These are phyloP conservation scores for Cyberlindnera suaveolens DNA, from an alignment of 805 yeast genomes.

Conservation along the genomic window DNA sequence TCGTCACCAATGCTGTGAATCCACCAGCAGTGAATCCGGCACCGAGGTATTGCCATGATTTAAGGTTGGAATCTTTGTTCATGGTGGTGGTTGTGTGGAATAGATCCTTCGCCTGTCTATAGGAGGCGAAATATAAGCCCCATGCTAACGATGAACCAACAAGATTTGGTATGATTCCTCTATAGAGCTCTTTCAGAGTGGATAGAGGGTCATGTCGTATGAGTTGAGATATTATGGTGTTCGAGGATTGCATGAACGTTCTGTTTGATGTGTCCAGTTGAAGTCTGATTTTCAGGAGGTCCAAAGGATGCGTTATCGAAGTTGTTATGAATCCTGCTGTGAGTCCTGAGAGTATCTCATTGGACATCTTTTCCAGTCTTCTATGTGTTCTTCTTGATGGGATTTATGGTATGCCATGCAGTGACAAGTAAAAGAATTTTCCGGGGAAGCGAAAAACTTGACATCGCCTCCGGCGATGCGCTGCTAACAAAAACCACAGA, in stretches of 20 bases:
- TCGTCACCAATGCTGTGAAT: slow-evolving; percentile 69
- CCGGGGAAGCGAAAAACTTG: no score
- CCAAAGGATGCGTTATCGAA: slow-evolving; percentile 80
- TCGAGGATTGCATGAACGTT: slow-evolving; percentile 4
- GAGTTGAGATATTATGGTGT: slow-evolving; percentile 5
- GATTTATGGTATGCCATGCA: no score
- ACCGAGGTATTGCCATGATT: slow-evolving; percentile 40
- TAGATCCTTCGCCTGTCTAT: slow-evolving; percentile 51
- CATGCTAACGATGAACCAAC: slow-evolving; percentile 84
- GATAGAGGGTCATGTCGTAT: slow-evolving; percentile 7
- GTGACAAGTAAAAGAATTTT: no score
- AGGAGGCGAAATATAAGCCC: slow-evolving; percentile 81
- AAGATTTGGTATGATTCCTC: slow-evolving; percentile 45
- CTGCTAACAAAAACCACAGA: no score
- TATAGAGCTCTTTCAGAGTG: slow-evolving; percentile 14
- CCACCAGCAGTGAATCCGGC: slow-evolving; percentile 70
- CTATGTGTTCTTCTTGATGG: neutral
- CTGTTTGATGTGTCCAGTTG: slow-evolving; percentile 45
- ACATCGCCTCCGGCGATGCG: no score
- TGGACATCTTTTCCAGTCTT: slow-evolving; percentile 1
- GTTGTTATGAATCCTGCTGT: slow-evolving; percentile 81
- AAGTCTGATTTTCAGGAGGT: slow-evolving; percentile 73
- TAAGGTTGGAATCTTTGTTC: slow-evolving; percentile 28
- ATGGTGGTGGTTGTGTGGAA: slow-evolving; percentile 16
- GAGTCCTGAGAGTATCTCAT: slow-evolving; percentile 56